A percentile compares a stretch with the other conserved stretches of the same genome.
Conservation (phyloP, 2,329 filamentous ascomycete species). For the Periglandula ipomoeae region DNA sequence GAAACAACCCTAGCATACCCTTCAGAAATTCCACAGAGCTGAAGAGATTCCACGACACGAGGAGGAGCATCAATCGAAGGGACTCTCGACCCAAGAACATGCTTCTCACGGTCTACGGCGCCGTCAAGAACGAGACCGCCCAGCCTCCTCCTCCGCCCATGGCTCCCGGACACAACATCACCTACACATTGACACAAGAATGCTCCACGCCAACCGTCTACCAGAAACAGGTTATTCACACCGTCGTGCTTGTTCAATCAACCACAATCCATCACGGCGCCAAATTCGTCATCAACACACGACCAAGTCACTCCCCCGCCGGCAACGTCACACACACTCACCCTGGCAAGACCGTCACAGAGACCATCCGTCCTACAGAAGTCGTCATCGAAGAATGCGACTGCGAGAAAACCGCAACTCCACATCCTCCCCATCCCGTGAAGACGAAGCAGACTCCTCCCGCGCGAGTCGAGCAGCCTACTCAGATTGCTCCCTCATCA, state of each 20-base stretch:
- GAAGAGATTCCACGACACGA: neutral
- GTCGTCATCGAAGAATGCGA: slow-evolving; percentile 16
- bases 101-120: slow-evolving; percentile 36
- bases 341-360: slow-evolving; percentile 18
- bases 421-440: neutral
- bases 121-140: slow-evolving; percentile 19
- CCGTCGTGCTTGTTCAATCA: slow-evolving; percentile 1
- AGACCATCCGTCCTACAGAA: slow-evolving; percentile 13
- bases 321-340: slow-evolving; percentile 15
- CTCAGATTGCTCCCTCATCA: neutral
- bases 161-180: slow-evolving; percentile 14
- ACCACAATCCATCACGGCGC: neutral
- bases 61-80: slow-evolving; percentile 11
- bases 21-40: neutral
- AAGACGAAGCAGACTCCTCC: neutral
- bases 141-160: slow-evolving; percentile 26
- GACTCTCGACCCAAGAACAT: slow-evolving; percentile 17
- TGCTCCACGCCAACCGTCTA: neutral
- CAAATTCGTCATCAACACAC: neutral
- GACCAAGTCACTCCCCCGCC: slow-evolving; percentile 22
- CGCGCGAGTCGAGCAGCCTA: neutral
- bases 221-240: neutral
- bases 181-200: neutral
- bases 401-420: slow-evolving; percentile 8
- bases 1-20: neutral